A percentile compares a stretch with the other conserved stretches of the same genome.
Conservation (phyloP, 352 stramenopile genomes). For the Lagenidium sp. region DNA sequence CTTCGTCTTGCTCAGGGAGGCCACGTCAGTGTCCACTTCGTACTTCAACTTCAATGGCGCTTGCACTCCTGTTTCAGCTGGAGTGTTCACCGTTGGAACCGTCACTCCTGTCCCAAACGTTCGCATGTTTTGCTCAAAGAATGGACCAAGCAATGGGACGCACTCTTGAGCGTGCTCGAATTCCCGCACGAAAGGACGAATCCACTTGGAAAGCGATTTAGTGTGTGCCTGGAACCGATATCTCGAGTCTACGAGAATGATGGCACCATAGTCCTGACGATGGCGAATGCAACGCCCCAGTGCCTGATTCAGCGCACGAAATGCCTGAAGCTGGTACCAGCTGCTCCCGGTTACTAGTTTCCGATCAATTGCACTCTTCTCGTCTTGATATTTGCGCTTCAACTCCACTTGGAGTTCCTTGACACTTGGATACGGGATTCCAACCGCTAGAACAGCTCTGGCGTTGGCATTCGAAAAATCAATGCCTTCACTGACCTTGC, state of each 20-base stretch:
- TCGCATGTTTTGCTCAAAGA: conserved; percentile 48
- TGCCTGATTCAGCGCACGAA: conserved; percentile 98
- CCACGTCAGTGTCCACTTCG: conserved; percentile 10
- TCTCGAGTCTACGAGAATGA: conserved; percentile 94
- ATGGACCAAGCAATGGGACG: conserved; percentile 45
- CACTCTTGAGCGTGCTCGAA: conserved; percentile 58
- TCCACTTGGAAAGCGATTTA: conserved; percentile 74
- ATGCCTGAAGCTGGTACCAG: conserved; percentile 98
- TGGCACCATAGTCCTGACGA: conserved; percentile 94
- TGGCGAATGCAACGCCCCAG: conserved; percentile 98
- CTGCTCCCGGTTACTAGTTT: conserved; percentile 55
- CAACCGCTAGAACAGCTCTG: conserved; percentile 95
- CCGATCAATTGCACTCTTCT: conserved; percentile 51
- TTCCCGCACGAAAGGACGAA: conserved; percentile 61
- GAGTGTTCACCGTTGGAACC: too few relatives aligned
- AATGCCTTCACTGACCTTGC: conserved; percentile 98
- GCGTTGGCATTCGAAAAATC: conserved; percentile 98
- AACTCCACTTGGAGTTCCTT: conserved; percentile 88
- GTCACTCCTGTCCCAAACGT: conserved; percentile 34
- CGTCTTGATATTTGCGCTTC: conserved; percentile 78
- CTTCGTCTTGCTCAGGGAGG: conserved; percentile 14
- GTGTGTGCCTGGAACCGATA: conserved; percentile 55
- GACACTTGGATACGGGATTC: conserved; percentile 96
- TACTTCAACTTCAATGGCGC: conserved; percentile 29
- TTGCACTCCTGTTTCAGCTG: too few relatives aligned